phyloP scores from a whole-genome alignment of 768 basidiomycete species.

The Cystofilobasidium capitatum region DNA sequence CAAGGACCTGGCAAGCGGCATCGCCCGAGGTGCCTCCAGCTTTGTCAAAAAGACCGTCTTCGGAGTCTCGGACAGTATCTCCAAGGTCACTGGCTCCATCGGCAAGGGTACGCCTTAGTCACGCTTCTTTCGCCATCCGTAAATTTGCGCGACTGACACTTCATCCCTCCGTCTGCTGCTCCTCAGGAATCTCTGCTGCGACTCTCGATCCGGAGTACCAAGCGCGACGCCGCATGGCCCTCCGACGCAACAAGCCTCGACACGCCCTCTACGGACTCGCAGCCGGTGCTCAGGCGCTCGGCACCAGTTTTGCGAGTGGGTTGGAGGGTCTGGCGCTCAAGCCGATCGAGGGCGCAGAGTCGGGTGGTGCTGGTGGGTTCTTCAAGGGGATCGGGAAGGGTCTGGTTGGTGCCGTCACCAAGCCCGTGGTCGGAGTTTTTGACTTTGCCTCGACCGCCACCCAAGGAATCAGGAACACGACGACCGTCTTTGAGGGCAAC shows the following conservation, averaged over 20 bases:
- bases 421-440: conserved; percentile 92
- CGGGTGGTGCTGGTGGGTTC: conserved; percentile 87
- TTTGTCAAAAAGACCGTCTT: conserved; percentile 99
- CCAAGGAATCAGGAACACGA: conserved; percentile 96
- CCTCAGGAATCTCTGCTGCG: conserved; percentile 78
- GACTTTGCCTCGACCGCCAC: conserved; percentile 90
- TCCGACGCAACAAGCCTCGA: conserved; percentile 84
- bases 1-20: conserved; percentile 82
- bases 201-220: conserved; percentile 97
- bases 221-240: conserved; percentile 71
- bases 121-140: neutral
- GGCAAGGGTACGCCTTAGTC: conserved; percentile 61
- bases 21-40: conserved; percentile 94
- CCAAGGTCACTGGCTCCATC: conserved; percentile 95
- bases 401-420: conserved; percentile 89
- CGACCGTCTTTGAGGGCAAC: conserved; percentile 90
- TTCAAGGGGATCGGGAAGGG: conserved; percentile 95
- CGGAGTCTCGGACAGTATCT: conserved; percentile 86
- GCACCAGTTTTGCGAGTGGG: conserved; percentile 86
- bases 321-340: conserved; percentile 93
- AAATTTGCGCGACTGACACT: too few species aligned
- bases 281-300: conserved; percentile 86
- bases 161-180: neutral
- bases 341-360: conserved; percentile 92
- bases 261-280: conserved; percentile 98